Evolutionary conservation across 805 yeast species (phyloP), one percentile per base, ranked within the genome.

Genomic region (Ogataea wickerhamii): DNA sequence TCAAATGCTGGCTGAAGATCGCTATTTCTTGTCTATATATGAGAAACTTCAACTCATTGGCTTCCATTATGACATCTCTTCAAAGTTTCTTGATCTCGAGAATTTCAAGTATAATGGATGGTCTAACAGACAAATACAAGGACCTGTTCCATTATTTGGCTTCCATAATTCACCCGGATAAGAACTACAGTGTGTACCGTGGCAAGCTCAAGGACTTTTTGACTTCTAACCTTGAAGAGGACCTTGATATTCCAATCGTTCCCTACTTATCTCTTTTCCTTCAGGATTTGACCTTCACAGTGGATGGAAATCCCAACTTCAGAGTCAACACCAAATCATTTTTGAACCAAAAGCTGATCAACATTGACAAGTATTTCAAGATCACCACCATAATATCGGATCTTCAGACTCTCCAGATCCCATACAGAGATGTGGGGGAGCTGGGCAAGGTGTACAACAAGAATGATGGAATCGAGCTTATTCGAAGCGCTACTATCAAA

Each of bases 241-340:
- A 44, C 51, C 61, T 62, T 56, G 73, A 65, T 41, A 65, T 78
- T 16, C 87, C 89, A 0, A 73, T 78, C 16, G 89, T 85, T 25
- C 95, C 95, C 13, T 85, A 83, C 55, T 70, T 84, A 40, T 80
- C 83, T 32, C 62, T 85, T 37, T 84, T 82, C 56, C 63, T 85
- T 31, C 93, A 82, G 60, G 95, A 85, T 60, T 67, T 85, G 51
- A 83, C 89, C 0, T 83, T 84, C 62, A 77, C 83, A n/a, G 73
- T 79, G 36, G 94, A 85, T 49, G 91, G 93, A n/a, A 84, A 84
- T 54, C 72, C 82, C 27, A 80, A 77, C 49, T 79, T 66, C 55
- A 68, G 89, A 55, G 74, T 69, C 43, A 75, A 78, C 44, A 62
- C 73, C 18, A 67, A 66, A 37, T 58, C 65, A 5, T 75, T 76